Conservation (phyloP, 2,329 filamentous ascomycete genomes). For the Aspergillus quadrilineatus region DNA sequence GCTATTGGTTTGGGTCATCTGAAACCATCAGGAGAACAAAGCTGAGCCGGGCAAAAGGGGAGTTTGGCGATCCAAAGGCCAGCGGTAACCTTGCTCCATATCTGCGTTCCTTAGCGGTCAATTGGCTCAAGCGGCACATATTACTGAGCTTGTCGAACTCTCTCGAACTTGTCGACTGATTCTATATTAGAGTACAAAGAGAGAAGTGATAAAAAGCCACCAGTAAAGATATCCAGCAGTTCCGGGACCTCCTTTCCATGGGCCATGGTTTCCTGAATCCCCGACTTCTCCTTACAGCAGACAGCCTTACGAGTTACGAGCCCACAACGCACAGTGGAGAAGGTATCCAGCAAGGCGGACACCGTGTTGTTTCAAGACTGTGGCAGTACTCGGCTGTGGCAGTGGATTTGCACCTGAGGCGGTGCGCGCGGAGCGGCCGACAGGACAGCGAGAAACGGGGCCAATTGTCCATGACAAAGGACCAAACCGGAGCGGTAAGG, state of each 20-base stretch:
- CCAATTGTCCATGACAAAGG: conserved; percentile 24
- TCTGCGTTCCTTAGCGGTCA: not conserved
- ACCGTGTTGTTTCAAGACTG: not conserved
- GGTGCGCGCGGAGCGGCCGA: conserved; percentile 29
- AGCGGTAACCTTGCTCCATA: conserved; percentile 17
- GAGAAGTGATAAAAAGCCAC: not conserved
- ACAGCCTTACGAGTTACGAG: not conserved
- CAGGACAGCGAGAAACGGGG: conserved; percentile 11
- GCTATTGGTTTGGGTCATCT: not conserved
- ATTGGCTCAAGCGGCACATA: not conserved
- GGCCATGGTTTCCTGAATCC: not conserved
- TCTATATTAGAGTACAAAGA: not conserved
- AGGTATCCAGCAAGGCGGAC: not conserved
- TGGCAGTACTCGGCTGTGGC: conserved; percentile 22
- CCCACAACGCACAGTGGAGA: not conserved
- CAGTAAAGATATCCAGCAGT: not conserved
- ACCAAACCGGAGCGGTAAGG: conserved; percentile 14
- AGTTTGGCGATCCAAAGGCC: conserved; percentile 1
- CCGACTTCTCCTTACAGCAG: not conserved
- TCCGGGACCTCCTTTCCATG: not conserved
- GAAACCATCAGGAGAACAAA: conserved; percentile 6
- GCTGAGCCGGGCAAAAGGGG: conserved; percentile 2
- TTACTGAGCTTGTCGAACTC: not conserved
- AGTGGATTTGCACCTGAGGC: conserved; percentile 29
- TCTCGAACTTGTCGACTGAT: not conserved